Percentiles rank a stretch among this genome's conserved stretches.
phyloP scores from a whole-genome alignment of 805 yeast species.

The Candida chauliodis region DNA sequence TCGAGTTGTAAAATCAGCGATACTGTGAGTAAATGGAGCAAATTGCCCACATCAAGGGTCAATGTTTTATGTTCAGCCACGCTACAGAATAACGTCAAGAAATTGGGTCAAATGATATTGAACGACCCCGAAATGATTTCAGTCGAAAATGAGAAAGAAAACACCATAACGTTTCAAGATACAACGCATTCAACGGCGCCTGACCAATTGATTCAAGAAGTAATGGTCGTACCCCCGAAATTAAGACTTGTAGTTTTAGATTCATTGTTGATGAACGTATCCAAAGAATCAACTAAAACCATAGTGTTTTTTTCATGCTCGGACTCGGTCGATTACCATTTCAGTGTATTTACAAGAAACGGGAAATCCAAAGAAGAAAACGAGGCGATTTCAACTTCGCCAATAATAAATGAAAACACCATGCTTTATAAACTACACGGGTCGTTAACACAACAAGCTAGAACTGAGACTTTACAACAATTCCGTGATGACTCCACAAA shows the following conservation, averaged over 20 bases:
- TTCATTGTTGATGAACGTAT: slow-evolving; percentile 54
- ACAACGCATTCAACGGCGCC: slow-evolving; percentile 54
- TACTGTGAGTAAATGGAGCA: slow-evolving; percentile 40
- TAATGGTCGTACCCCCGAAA: slow-evolving; percentile 88
- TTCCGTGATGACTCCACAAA: slow-evolving; percentile 48
- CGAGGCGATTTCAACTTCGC: slow-evolving; percentile 49
- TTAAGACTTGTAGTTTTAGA: slow-evolving; percentile 79
- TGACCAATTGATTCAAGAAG: slow-evolving; percentile 80
- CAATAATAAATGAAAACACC: slow-evolving; percentile 42
- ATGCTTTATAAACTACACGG: slow-evolving; percentile 79
- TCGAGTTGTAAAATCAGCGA: slow-evolving; percentile 37
- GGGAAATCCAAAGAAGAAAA: slow-evolving; percentile 35
- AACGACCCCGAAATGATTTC: slow-evolving; percentile 70
- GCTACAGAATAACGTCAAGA: slow-evolving; percentile 72
- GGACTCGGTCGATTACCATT: slow-evolving; percentile 95
- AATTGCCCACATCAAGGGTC: slow-evolving; percentile 66
- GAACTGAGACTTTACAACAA: slow-evolving; percentile 71
- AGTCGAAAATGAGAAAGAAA: slow-evolving; percentile 19
- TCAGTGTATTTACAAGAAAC: slow-evolving; percentile 62
- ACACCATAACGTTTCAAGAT: slow-evolving; percentile 11
- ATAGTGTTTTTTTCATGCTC: slow-evolving; percentile 91
- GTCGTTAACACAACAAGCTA: slow-evolving; percentile 75
- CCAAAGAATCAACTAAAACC: slow-evolving; percentile 40
- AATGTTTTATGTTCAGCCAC: slow-evolving; percentile 95
- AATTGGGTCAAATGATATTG: slow-evolving; percentile 75